Conservation (phyloP, 129 eudicot genomes). For the Scalesia atractyloides region DNA sequence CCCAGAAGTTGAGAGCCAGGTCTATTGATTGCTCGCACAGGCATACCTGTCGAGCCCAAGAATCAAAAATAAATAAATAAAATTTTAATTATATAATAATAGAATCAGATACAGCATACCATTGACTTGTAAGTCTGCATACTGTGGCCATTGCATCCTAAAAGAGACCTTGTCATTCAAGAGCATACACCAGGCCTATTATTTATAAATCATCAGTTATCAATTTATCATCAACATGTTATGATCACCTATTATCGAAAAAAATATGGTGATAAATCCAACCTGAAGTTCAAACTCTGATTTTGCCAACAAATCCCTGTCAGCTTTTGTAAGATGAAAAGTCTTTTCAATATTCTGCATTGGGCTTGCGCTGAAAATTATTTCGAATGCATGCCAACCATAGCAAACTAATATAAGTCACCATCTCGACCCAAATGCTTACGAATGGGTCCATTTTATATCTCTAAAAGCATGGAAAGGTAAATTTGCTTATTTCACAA, state of each 20-base stretch:
- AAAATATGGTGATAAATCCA: slow-evolving; percentile 13
- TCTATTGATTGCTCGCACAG: slow-evolving; percentile 86
- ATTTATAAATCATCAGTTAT: slow-evolving; percentile 21
- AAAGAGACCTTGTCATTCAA: slow-evolving; percentile 90
- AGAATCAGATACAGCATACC: slow-evolving; percentile 45
- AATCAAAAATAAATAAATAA: background rate
- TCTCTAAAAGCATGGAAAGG: background rate
- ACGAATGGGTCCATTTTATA: background rate
- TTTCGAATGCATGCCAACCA: slow-evolving; percentile 5
- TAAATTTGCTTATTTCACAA: background rate
- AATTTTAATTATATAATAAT: slow-evolving; percentile 2
- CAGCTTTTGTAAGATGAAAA: slow-evolving; percentile 80
- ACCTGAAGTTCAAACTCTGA: slow-evolving; percentile 96
- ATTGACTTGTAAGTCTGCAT: slow-evolving; percentile 91
- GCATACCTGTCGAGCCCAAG: slow-evolving; percentile 55
- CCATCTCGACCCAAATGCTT: background rate
- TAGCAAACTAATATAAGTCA: background rate
- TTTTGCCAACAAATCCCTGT: slow-evolving; percentile 71
- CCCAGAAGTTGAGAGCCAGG: slow-evolving; percentile 94
- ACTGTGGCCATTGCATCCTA: slow-evolving; percentile 99
- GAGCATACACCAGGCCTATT: slow-evolving; percentile 98
- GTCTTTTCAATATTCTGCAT: slow-evolving; percentile 77
- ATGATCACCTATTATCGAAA: background rate
- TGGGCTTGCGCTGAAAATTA: slow-evolving; percentile 66
- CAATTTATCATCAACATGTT: slow-evolving; percentile 28